These are phyloP conservation scores for Alternaria sp. DNA, from an alignment of 2,329 filamentous ascomycete genomes.

Conservation along the genomic window DNA sequence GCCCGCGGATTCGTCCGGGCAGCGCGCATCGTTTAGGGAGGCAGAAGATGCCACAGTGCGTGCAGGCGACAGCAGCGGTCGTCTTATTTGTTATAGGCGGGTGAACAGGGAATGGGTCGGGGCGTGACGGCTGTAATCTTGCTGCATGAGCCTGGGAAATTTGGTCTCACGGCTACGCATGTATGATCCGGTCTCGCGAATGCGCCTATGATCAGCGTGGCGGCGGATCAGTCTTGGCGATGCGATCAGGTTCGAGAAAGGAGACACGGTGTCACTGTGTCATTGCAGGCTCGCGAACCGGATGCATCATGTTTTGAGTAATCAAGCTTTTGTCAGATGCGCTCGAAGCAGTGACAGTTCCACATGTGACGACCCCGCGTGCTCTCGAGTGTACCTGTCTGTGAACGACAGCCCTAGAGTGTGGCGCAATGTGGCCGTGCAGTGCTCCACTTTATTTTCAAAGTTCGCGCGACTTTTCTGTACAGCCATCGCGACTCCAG, in stretches of 20 bases:
- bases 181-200: conserved; percentile 23
- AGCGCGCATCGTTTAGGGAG: conserved; percentile 40
- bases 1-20: conserved; percentile 44
- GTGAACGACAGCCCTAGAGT: neutral
- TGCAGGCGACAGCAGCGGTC: conserved; percentile 32
- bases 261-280: neutral
- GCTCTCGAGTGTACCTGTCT: neutral
- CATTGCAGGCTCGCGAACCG: neutral
- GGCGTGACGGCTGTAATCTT: conserved; percentile 18
- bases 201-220: conserved; percentile 24
- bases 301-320: neutral
- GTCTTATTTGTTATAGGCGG: conserved; percentile 19
- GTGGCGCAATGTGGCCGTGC: conserved; percentile 13
- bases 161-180: conserved; percentile 19
- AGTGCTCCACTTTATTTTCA: conserved; percentile 24
- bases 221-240: conserved; percentile 28
- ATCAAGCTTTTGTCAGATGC: neutral
- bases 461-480: conserved; percentile 14
- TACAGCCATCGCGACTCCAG: conserved; percentile 2
- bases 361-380: neutral
- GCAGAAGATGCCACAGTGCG: conserved; percentile 43
- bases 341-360: neutral
- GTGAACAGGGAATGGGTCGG: conserved; percentile 6
- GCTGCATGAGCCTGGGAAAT: conserved; percentile 22
- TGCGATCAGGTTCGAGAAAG: conserved; percentile 23